Evolutionary conservation across 1,139 yeast genomes (phyloP), one percentile per base, ranked within the genome.

Genomic region (Zhuliangozyma blackwelliae): DNA sequence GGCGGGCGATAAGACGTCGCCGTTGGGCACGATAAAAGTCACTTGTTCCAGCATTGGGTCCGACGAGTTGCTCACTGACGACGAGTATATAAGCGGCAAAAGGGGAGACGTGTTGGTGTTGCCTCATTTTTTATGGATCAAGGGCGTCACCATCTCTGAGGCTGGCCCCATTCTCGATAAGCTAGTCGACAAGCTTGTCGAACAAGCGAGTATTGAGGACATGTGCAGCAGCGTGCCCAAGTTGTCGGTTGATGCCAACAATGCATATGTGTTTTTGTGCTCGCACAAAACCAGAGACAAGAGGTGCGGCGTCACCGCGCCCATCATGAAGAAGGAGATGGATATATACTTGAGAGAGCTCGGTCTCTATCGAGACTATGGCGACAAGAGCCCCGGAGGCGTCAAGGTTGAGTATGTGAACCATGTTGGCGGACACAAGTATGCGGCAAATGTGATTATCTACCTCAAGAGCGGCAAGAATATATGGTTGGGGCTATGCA

Each of bases 371-470:
- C 72, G 97, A 50, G 97, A 90, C 57, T 52, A 62, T 28, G 82
- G 87, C 5, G 95, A 86, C 53, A 70, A 67, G 33, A 69, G 90
- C 36, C 79, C 87, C 0, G 80, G 72, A 28, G 97, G 97, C 3
- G 85, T 83, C 2, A 63, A 67, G 10, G 87, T 89, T 3, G 67
- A 73, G 3, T 88, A 60, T 50, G 72, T 85, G 19, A 88, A 86
- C 52, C 98, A 92, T 58, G 83, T 92, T 25, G 98, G 98, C 3
- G 97, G 97, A 2, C 98, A 92, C 61, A 92, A 92, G 54, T 92
- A 68, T 58, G 86, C 92, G 1, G 97, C 97, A 2, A 92, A 92
- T 59, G 85, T 87, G 2, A 71, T 88, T 37, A 75, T 90, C 22
- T 89, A 87, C 53, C 61, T 80, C 44, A 78, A 74, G 46, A 40